Percentiles rank a stretch among this genome's conserved stretches.
phyloP scores from a whole-genome alignment of 768 basidiomycete species.

The Gymnopilus junonius region DNA sequence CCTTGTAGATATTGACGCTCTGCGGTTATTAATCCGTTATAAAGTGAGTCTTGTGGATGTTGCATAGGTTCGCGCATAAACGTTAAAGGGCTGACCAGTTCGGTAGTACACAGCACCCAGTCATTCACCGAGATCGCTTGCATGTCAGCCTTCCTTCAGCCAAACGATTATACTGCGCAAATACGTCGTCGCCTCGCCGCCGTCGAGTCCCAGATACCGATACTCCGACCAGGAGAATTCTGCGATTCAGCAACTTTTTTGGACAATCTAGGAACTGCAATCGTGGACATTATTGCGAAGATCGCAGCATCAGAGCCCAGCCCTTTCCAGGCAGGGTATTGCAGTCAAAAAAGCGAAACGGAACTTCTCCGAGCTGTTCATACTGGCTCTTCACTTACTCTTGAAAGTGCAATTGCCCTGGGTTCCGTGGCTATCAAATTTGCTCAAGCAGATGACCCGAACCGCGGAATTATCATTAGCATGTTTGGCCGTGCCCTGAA shows the following conservation, averaged over 20 bases:
- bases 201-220: not conserved
- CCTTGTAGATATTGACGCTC: too few species aligned
- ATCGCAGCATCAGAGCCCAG: conserved; percentile 4
- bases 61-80: not conserved
- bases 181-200: conserved; percentile 2
- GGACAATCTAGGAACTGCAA: not conserved
- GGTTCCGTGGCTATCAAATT: conserved; percentile 17
- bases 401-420: conserved; percentile 8
- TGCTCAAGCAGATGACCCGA: conserved; percentile 20
- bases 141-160: not conserved
- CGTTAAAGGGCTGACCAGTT: not conserved
- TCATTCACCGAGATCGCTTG: not conserved
- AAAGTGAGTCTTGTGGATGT: not conserved
- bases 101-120: not conserved
- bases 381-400: not conserved
- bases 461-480: conserved; percentile 14
- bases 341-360: conserved; percentile 7
- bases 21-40: not conserved
- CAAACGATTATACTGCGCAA: not conserved
- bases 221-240: conserved; percentile 13
- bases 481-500: conserved; percentile 15
- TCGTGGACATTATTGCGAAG: conserved; percentile 9
- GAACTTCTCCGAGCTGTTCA: conserved; percentile 3
- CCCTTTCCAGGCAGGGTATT: conserved; percentile 1
- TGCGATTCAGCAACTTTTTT: conserved; percentile 8